Evolutionary conservation across 73 alveolate genomes (phyloP), one percentile per base, ranked within the genome.

Genomic region (Paramecium biaurelia): DNA sequence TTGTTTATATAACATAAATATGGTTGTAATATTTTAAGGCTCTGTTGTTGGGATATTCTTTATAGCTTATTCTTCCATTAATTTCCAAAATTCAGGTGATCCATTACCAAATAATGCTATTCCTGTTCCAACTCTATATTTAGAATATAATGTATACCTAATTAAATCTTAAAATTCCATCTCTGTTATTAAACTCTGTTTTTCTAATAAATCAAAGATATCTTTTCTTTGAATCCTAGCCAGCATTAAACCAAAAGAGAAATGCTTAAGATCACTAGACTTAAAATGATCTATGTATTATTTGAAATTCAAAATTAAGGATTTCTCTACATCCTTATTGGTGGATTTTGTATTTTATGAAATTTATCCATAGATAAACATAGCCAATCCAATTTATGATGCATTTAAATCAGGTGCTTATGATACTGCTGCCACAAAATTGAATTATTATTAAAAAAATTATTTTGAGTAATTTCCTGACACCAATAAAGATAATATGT

Each of bases 21-120:
- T 1, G 23, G 30, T 72, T 28, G 86, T 12, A 5, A 72, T 34
- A 42, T 35, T 72, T 12, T 38, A 20, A 28, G 86, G 67, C 8
- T 30, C 32, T 34, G 56, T 35, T 34, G 18, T 38, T 8, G 56
- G 58, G 12, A 72, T 72, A 15, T 72, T 21, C 14, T 72, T 72
- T 12, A 72, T 30, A 10, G 86, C 58, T 72, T 30, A 14, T 72
- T 79, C 90, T 34, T 79, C 90, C 12, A 79, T 20, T 18, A 79
- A 21, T 21, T 79, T 79, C 90, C 90, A 79, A 79, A 79, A 79
- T 43, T 79, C 70, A 14, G 26, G 28, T 10, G 56, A 24, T 12
- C 90, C 90, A 20, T 11, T 79, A 9, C 56, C 43, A 18, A 30
- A 38, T 18, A 47, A 21, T 5, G 45, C 90, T 14, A 79, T 20